Evolutionary conservation across 495 filamentous ascomycete species (phyloP).

Genomic region (Monascus purpureus): DNA sequence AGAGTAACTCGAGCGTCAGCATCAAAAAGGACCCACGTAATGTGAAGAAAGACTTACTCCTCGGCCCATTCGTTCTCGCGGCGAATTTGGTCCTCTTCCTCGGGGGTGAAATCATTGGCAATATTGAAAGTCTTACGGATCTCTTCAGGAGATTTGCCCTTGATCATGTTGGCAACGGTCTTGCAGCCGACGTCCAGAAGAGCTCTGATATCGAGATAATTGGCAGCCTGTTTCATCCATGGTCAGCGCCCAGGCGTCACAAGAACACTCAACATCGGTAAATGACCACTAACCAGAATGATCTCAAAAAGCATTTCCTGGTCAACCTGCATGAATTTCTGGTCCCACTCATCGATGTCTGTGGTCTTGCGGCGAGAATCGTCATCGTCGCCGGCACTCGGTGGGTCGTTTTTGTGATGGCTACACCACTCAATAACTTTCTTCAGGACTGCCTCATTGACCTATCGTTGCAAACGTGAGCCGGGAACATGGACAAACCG

Average conservation of each 20-base stretch:
- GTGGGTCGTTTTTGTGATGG: conserved; percentile 82
- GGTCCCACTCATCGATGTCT: conserved; percentile 98
- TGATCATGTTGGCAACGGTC: conserved; percentile 61
- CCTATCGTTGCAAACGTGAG: too few relatives aligned
- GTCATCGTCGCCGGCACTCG: conserved; percentile 70
- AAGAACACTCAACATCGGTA: background rate
- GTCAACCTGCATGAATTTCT: conserved; percentile 99
- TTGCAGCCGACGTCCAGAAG: conserved; percentile 57
- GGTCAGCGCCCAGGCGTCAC: background rate
- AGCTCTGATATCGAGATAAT: conserved; percentile 59
- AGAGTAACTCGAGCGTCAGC: too few relatives aligned
- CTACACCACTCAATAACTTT: conserved; percentile 98
- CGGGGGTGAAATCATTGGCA: conserved; percentile 60
- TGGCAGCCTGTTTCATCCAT: conserved; percentile 38
- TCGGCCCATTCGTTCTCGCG: conserved; percentile 64
- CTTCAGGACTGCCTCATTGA: conserved; percentile 82
- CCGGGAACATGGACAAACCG: too few relatives aligned
- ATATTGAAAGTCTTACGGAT: conserved; percentile 70
- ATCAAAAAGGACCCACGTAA: too few relatives aligned
- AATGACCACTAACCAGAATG: conserved; percentile 61
- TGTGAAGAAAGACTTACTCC: conserved; percentile 39
- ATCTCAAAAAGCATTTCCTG: conserved; percentile 99
- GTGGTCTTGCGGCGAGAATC: conserved; percentile 95
- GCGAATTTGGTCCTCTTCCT: conserved; percentile 61
- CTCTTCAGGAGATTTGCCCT: conserved; percentile 58